Evolutionary conservation across 768 basidiomycete species (phyloP).

Genomic region (Sarcomyxa edulis): DNA sequence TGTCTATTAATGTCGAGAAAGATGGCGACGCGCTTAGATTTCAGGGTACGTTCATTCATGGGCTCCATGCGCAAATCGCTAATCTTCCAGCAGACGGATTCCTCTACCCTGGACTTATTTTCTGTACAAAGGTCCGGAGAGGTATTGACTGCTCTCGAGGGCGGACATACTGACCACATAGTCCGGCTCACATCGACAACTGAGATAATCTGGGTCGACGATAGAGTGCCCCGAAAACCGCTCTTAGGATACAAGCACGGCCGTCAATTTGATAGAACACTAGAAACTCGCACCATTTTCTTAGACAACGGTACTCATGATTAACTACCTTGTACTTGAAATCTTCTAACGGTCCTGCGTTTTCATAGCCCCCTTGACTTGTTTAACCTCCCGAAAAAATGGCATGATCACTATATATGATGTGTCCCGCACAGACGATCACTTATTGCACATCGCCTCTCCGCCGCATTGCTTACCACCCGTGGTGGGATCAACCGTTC

Average conservation of each 20-base stretch:
- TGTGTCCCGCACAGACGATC: constrained; percentile 36
- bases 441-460: constrained; percentile 37
- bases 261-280: constrained; percentile 54
- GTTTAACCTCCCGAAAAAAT: constrained; percentile 58
- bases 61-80: not conserved
- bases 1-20: constrained; percentile 46
- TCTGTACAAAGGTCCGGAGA: constrained; percentile 25
- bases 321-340: not conserved
- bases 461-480: constrained; percentile 41
- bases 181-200: constrained; percentile 55
- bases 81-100: constrained; percentile 21
- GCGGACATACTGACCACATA: constrained; percentile 33
- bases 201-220: constrained; percentile 68
- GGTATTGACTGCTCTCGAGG: constrained; percentile 51
- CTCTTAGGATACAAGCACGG: constrained; percentile 59
- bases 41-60: constrained; percentile 39
- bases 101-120: constrained; percentile 25
- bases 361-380: constrained; percentile 40
- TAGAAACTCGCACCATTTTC: constrained; percentile 36
- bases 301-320: no score
- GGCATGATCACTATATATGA: constrained; percentile 61
- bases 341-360: no score
- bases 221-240: constrained; percentile 50
- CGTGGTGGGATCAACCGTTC: constrained; percentile 15
- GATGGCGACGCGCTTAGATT: constrained; percentile 41